A percentile compares a stretch with the other conserved stretches of the same genome.
Evolutionary conservation across 192 early-diverging fungal species (phyloP).

Genomic region (Diversispora epigaea): DNA sequence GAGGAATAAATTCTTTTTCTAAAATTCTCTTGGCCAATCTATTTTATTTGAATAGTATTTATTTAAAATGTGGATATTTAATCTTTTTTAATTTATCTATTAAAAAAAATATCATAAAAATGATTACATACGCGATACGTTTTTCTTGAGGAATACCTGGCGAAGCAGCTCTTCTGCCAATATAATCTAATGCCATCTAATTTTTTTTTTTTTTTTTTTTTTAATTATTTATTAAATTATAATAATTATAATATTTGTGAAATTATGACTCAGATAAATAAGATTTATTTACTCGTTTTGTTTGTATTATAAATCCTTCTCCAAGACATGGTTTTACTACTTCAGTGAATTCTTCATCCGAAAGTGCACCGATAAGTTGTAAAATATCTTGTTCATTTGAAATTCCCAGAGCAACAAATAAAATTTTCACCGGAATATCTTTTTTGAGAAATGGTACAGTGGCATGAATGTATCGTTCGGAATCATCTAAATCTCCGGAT

Average conservation of each 20-base stretch:
- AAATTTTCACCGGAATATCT: conserved; percentile 88
- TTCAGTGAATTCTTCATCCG: conserved; percentile 89
- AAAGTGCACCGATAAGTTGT: conserved; percentile 87
- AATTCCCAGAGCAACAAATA: conserved; percentile 93
- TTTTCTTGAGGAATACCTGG: conserved; percentile 81
- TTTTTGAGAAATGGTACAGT: conserved; percentile 90
- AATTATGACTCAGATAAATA: background rate
- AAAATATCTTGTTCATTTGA: conserved; percentile 91
- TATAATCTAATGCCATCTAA: conserved; percentile 51
- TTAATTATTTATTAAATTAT: background rate
- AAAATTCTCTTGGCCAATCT: conserved; percentile 87
- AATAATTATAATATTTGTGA: background rate
- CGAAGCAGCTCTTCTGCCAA: conserved; percentile 88
- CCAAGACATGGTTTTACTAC: conserved; percentile 94
- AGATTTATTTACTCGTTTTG: conserved; percentile 59
- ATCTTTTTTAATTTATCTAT: background rate
- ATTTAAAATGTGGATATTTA: background rate
- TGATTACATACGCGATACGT: conserved; percentile 69
- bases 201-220: no score
- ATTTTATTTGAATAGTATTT: background rate
- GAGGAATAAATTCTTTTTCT: conserved; percentile 96
- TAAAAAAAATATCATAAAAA: background rate
- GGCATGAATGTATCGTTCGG: conserved; percentile 78
- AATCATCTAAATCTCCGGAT: conserved; percentile 26
- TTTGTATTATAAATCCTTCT: conserved; percentile 95